These are phyloP conservation scores for Ophiocordyceps camponoti-floridani DNA, from an alignment of 2,329 filamentous ascomycete genomes.

Conservation along the genomic window DNA sequence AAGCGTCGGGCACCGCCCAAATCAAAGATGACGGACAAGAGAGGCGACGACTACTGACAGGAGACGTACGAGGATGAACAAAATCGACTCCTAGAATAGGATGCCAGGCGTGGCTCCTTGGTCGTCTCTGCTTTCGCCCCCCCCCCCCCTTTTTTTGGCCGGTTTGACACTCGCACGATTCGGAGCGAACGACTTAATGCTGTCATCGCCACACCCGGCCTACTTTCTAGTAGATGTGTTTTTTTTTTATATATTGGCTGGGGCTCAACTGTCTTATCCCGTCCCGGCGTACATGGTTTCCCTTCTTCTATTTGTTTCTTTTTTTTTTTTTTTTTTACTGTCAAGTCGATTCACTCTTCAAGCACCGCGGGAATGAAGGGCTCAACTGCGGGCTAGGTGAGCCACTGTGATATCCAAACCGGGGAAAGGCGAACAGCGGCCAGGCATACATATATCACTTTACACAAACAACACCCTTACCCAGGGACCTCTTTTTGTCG, in stretches of 20 bases:
- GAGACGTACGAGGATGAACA: no score
- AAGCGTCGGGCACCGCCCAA: slow-evolving; percentile 20
- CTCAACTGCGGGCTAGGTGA: not conserved
- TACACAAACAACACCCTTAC: no score
- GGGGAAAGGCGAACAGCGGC: not conserved
- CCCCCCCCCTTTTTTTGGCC: not conserved
- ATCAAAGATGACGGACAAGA: slow-evolving; percentile 15
- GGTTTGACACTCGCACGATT: not conserved
- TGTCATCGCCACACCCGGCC: not conserved
- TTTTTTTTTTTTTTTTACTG: not conserved
- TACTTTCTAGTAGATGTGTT: not conserved
- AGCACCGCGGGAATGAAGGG: not conserved
- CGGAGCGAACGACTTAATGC: not conserved
- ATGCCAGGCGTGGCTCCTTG: no score
- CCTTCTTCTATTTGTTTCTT: not conserved
- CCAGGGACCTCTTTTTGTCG: not conserved
- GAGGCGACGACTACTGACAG: slow-evolving; percentile 11
- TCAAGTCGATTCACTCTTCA: no score
- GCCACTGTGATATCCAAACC: slow-evolving; percentile 2
- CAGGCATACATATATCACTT: not conserved
- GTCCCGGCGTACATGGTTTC: not conserved
- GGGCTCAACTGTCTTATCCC: not conserved
- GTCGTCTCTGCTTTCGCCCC: not conserved
- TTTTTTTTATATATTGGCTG: not conserved
- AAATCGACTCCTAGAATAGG: no score